Percentiles rank a stretch among this genome's conserved stretches.
Evolutionary conservation across 495 filamentous ascomycete species (phyloP).

Genomic region (Viridothelium virens): DNA sequence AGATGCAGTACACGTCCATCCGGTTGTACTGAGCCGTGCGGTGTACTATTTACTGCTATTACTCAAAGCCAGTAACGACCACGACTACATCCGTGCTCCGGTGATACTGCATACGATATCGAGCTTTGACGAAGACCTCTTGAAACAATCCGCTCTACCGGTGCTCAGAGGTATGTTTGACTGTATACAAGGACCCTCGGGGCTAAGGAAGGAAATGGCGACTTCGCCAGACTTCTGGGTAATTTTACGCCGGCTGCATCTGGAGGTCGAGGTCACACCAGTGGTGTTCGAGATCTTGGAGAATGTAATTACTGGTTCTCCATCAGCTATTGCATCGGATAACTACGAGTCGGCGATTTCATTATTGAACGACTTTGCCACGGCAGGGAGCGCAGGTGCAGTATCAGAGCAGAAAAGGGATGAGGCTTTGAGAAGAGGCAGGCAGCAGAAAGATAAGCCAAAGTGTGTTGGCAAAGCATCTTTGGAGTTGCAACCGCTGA

Average conservation of each 20-base stretch:
- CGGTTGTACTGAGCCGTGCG: constrained; percentile 69
- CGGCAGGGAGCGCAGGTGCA: constrained; percentile 73
- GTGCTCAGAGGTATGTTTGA: constrained; percentile 69
- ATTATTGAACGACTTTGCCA: constrained; percentile 83
- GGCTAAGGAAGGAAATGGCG: constrained; percentile 82
- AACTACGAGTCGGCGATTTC: constrained; percentile 84
- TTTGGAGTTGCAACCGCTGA: constrained; percentile 45
- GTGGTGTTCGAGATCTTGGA: constrained; percentile 79
- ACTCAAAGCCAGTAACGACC: constrained; percentile 79
- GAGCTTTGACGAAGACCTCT: constrained; percentile 65
- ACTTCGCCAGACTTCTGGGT: constrained; percentile 98
- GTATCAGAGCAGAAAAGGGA: constrained; percentile 74
- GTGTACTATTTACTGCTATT: constrained; percentile 80
- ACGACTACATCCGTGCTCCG: constrained; percentile 85
- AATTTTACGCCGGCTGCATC: constrained; percentile 68
- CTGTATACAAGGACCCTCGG: constrained; percentile 67
- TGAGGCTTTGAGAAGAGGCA: constrained; percentile 41
- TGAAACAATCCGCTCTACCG: constrained; percentile 66
- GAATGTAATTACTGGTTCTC: constrained; percentile 52
- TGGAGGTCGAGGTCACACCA: constrained; percentile 57
- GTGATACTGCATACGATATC: constrained; percentile 88
- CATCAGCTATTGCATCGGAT: constrained; percentile 78
- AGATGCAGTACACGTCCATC: constrained; percentile 68
- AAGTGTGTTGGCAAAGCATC: constrained; percentile 17
- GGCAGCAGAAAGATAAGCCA: constrained; percentile 41